Base-by-base conservation (phyloP, 2,329 filamentous ascomycete species). In the Nakataea oryzae region DNA sequence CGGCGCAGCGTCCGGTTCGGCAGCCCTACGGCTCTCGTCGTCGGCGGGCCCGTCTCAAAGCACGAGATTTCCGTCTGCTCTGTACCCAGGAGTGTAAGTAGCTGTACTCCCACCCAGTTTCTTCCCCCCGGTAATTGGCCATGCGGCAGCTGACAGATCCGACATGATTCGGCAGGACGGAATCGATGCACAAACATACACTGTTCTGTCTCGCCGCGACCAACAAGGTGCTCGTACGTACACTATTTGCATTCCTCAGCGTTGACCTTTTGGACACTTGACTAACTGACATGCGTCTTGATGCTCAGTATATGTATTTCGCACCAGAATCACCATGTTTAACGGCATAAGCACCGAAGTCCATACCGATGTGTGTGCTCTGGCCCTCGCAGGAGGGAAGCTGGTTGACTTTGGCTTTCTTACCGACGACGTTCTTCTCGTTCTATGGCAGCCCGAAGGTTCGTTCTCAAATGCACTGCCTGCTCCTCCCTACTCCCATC, bases 1-100 rank as follows among this genome's bases (percentile, higher is more conserved):
- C 80, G 84, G 68, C 78, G 86, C 62, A 87, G 85, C 62, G 87
- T 92, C 13, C 76, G 86, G 6, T 87, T 91, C 67, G 87, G 87
- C 3, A 79, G 80, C 34, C 75, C 81, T 3, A 75, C 79, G 3
- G 76, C 73, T 60, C 67, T 86, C 6, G 73, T 75, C 1, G 63
- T 82, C 12, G 75, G 75, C 0, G 68, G 69, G 65, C 82, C 69
- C 66, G 77, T 75, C 67, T 82, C 67, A 69, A 82, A 70, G 63
- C 72, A 82, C 61, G 87, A 90, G 69, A 75, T 87, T 65, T 78
- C 77, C 26, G 85, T 91, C 80, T 79, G 73, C 63, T 70, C 72
- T 14, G 63, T 67, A 1, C 54, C 64, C 26, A 69, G 69, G 21
- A 21, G 26, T 29, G 54, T 61, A 50, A 17, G 54, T 50, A 6